Evolutionary conservation across 2,329 filamentous ascomycete genomes (phyloP).

Genomic region (Cyphellophora europaea): DNA sequence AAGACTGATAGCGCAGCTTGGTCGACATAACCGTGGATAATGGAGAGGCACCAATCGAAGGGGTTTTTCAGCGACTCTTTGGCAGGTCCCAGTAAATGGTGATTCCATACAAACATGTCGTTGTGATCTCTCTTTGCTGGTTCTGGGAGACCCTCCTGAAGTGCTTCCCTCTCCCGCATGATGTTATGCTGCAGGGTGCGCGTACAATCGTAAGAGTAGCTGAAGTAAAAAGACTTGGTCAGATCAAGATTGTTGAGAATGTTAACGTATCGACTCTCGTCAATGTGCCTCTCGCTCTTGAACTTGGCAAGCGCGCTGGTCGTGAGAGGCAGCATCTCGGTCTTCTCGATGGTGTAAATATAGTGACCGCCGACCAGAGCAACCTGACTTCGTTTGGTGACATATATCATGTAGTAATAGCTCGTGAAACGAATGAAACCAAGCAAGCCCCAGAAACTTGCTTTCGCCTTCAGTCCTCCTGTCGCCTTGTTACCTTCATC

Average conservation of each 20-base stretch:
- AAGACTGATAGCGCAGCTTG: slow-evolving; percentile 81
- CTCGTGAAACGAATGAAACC: slow-evolving; percentile 96
- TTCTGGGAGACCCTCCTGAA: slow-evolving; percentile 55
- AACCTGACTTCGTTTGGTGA: slow-evolving; percentile 91
- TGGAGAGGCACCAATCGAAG: slow-evolving; percentile 91
- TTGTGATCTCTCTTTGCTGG: slow-evolving; percentile 61
- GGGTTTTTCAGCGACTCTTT: slow-evolving; percentile 61
- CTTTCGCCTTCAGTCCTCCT: slow-evolving; percentile 81
- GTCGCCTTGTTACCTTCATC: slow-evolving; percentile 89
- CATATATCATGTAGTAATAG: slow-evolving; percentile 91
- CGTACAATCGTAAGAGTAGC: slow-evolving; percentile 95
- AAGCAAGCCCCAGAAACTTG: slow-evolving; percentile 76
- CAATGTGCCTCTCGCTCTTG: slow-evolving; percentile 73
- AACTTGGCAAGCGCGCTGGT: slow-evolving; percentile 57
- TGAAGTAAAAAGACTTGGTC: slow-evolving; percentile 91
- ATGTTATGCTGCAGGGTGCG: slow-evolving; percentile 89
- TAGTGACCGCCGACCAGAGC: slow-evolving; percentile 95
- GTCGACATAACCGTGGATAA: slow-evolving; percentile 93
- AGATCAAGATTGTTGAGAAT: slow-evolving; percentile 89
- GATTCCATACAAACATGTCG: slow-evolving; percentile 98
- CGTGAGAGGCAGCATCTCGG: slow-evolving; percentile 80
- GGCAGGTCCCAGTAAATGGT: slow-evolving; percentile 74
- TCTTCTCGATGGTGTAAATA: slow-evolving; percentile 89
- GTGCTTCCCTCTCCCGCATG: slow-evolving; percentile 62
- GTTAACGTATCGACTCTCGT: slow-evolving; percentile 79